Conservation (phyloP, 139 green algal species). For the Chlorella sp. region DNA sequence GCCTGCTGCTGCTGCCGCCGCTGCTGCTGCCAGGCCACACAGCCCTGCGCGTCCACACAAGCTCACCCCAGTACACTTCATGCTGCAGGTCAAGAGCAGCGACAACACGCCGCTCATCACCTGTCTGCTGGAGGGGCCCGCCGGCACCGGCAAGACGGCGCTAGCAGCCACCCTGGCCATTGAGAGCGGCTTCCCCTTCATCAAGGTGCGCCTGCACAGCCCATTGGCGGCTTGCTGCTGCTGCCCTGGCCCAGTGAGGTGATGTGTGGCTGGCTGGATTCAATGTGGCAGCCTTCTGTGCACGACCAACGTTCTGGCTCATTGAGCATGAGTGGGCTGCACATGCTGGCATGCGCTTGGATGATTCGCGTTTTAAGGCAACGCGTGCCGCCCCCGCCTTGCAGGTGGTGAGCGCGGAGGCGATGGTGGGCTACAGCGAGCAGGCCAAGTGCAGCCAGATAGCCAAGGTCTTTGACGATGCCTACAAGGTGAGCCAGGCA, state of each 20-base stretch:
- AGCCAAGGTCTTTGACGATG: conserved; percentile 95
- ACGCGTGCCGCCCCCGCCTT: no score
- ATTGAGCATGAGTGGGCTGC: no score
- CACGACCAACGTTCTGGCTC: no score
- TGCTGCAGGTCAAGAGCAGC: conserved; percentile 72
- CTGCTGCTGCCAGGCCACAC: no score
- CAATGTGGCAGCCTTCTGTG: no score
- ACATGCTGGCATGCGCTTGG: neutral
- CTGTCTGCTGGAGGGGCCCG: conserved; percentile 87
- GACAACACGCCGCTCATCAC: conserved; percentile 91
- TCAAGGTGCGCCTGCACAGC: conserved; percentile 77
- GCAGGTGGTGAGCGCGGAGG: conserved; percentile 80
- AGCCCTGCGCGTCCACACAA: neutral
- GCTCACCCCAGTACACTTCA: no score
- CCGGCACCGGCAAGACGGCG: conserved; percentile 94
- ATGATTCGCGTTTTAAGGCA: no score
- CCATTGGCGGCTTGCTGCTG: no score
- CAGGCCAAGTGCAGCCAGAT: conserved; percentile 79
- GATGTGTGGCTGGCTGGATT: no score
- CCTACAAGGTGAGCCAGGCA: conserved; percentile 71
- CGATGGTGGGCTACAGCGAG: conserved; percentile 92
- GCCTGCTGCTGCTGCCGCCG: no score
- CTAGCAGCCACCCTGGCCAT: conserved; percentile 91
- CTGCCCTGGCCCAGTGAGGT: no score
- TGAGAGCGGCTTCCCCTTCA: conserved; percentile 92